A percentile compares a stretch with the other conserved stretches of the same genome.
Conservation (phyloP, 1,284 basidiomycete species). For the Nidula niveotomentosa region DNA sequence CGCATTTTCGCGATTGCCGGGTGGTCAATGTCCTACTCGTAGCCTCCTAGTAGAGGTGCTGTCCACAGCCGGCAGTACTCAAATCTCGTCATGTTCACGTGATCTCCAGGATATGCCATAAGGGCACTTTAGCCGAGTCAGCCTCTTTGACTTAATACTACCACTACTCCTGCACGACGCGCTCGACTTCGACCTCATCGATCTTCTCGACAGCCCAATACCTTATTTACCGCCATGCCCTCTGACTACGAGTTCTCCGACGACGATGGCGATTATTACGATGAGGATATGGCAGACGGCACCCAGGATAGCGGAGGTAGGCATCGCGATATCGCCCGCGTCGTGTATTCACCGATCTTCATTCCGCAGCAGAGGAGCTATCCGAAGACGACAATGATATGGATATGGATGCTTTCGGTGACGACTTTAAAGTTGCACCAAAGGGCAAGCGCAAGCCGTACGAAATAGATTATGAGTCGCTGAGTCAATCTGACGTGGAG, state of each 20-base stretch:
- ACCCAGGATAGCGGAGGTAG: slow-evolving; percentile 46
- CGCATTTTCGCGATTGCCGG: no score
- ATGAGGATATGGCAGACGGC: slow-evolving; percentile 67
- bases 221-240: slow-evolving; percentile 42
- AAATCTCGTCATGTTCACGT: no score
- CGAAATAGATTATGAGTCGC: slow-evolving; percentile 77
- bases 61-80: no score
- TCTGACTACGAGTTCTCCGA: slow-evolving; percentile 78
- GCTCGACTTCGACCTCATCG: slow-evolving; percentile 10
- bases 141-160: background rate
- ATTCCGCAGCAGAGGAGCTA: slow-evolving; percentile 36
- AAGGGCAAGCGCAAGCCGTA: slow-evolving; percentile 69
- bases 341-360: slow-evolving; percentile 8
- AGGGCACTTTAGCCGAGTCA: background rate
- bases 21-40: no score
- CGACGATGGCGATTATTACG: slow-evolving; percentile 64
- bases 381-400: slow-evolving; percentile 53
- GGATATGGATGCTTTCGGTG: slow-evolving; percentile 60
- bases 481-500: slow-evolving; percentile 73
- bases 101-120: no score
- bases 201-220: slow-evolving; percentile 10
- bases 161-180: background rate
- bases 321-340: slow-evolving; percentile 12
- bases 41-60: no score
- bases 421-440: slow-evolving; percentile 57